Conservation (phyloP, 2,329 filamentous ascomycete genomes). For the Xylariaceae sp. region DNA sequence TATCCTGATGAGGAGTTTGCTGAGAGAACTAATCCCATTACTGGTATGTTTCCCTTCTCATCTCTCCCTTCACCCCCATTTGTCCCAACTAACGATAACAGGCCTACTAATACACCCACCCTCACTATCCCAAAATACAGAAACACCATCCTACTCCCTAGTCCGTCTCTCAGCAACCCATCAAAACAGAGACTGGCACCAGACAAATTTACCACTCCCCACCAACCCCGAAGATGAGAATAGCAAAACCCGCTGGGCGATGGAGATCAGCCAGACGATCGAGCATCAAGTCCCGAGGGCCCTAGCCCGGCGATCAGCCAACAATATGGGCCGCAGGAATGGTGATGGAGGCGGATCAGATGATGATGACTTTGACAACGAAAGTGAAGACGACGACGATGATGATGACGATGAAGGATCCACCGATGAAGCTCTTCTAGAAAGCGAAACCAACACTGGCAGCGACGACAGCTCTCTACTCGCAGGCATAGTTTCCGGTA, state of each 20-base stretch:
- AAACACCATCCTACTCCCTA: conserved; percentile 47
- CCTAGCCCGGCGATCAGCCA: conserved; percentile 39
- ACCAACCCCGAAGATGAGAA: conserved; percentile 12
- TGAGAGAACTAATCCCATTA: conserved; percentile 42
- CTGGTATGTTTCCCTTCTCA: conserved; percentile 35
- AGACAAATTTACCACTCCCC: conserved; percentile 42
- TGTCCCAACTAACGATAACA: conserved; percentile 23
- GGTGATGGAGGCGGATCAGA: conserved; percentile 30
- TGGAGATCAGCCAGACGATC: conserved; percentile 42
- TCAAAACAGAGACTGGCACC: conserved; percentile 50
- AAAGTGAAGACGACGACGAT: conserved; percentile 30
- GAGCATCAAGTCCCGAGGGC: conserved; percentile 42
- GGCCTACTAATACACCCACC: conserved; percentile 46
- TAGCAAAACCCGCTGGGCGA: conserved; percentile 42
- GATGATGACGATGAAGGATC: conserved; percentile 12
- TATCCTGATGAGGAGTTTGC: conserved; percentile 36
- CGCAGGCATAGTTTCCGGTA: too few relatives aligned
- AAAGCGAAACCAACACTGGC: too few relatives aligned
- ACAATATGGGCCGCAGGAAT: conserved; percentile 30
- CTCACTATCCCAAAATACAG: conserved; percentile 26
- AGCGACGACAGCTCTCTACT: too few relatives aligned
- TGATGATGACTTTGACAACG: conserved; percentile 24
- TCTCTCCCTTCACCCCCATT: neutral
- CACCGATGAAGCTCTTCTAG: conserved; percentile 16
- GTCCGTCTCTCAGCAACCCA: conserved; percentile 50